Percentiles rank a stretch among this genome's conserved stretches.
phyloP scores from a whole-genome alignment of 176 grass and related monocot genomes.

The Eleusine coracana region DNA sequence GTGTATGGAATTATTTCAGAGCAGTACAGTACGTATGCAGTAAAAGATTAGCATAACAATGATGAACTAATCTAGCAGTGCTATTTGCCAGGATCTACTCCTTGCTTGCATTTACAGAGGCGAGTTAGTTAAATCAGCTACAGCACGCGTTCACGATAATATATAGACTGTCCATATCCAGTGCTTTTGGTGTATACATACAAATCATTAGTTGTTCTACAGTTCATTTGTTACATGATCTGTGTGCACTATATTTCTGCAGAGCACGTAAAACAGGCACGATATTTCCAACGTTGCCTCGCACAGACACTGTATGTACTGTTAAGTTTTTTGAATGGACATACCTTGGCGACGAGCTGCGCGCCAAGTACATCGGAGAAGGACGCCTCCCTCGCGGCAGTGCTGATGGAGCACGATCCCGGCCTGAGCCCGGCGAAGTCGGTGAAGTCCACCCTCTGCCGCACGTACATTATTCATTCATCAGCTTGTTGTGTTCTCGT shows the following conservation, averaged over 20 bases:
- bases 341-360: conserved; percentile 70
- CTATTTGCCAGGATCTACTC: neutral
- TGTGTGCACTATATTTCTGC: neutral
- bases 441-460: conserved; percentile 68
- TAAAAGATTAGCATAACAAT: neutral
- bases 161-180: neutral
- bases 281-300: neutral
- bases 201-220: neutral
- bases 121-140: neutral
- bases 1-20: neutral
- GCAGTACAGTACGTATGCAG: neutral
- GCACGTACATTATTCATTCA: neutral
- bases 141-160: neutral
- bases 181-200: neutral
- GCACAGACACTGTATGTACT: neutral
- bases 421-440: conserved; percentile 86
- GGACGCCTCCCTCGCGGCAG: conserved; percentile 59
- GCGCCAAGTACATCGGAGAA: conserved; percentile 65
- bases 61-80: neutral
- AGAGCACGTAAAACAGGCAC: neutral
- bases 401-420: conserved; percentile 50
- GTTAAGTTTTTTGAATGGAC: neutral
- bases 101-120: too few species aligned
- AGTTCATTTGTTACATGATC: neutral
- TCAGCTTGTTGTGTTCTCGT: neutral